Evolutionary conservation across 495 filamentous ascomycete species (phyloP).

Genomic region (Hypomontagnella monticulosa): DNA sequence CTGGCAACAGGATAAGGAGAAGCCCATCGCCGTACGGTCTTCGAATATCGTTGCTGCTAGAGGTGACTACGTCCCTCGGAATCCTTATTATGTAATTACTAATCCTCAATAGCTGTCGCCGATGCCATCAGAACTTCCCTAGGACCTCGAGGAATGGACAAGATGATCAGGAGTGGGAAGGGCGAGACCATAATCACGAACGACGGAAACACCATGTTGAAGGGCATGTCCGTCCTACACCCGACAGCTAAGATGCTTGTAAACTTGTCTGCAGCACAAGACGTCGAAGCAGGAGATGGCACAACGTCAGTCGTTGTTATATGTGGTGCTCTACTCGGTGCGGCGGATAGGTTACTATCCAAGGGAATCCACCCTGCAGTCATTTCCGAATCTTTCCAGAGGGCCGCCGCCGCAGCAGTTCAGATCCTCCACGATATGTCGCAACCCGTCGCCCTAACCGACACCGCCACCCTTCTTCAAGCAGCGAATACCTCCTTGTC

Average conservation of each 20-base stretch:
- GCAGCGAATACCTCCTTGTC: conserved; percentile 97
- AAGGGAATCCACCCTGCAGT: conserved; percentile 98
- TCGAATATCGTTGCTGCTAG: conserved; percentile 96
- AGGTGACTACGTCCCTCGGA: conserved; percentile 64
- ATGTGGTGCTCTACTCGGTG: conserved; percentile 90
- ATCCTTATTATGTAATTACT: conserved; percentile 10
- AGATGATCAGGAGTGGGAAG: conserved; percentile 98
- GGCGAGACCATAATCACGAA: conserved; percentile 99
- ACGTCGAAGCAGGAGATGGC: conserved; percentile 98
- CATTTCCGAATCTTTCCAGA: conserved; percentile 97
- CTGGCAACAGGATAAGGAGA: conserved; percentile 86
- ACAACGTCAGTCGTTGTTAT: conserved; percentile 99
- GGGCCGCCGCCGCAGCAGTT: conserved; percentile 87
- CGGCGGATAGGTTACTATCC: conserved; percentile 84
- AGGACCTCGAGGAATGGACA: conserved; percentile 82
- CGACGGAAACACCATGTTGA: conserved; percentile 98
- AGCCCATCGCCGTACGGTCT: conserved; percentile 93
- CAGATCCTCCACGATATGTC: conserved; percentile 94
- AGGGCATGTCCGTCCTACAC: conserved; percentile 98
- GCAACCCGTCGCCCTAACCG: conserved; percentile 87
- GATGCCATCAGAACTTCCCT: conserved; percentile 90
- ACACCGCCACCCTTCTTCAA: conserved; percentile 90
- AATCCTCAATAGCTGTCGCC: conserved; percentile 74
- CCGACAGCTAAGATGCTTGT: conserved; percentile 99
- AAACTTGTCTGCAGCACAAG: conserved; percentile 94